Conservation (phyloP, 1,284 basidiomycete species). For the Austroboletus niveus region DNA sequence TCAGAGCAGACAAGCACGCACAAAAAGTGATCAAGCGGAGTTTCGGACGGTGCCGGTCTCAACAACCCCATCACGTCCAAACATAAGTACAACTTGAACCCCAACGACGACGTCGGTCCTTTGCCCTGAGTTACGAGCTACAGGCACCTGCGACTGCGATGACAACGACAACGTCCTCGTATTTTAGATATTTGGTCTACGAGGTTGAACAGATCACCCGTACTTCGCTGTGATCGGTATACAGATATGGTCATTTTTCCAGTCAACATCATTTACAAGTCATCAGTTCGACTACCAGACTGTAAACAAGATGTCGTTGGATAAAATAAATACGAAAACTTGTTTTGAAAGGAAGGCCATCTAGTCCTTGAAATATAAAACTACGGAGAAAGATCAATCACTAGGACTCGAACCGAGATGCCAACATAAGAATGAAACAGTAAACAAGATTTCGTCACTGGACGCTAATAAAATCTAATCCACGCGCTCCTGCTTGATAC, state of each 20-base stretch:
- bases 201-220: too few relatives aligned
- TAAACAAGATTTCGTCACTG: slow-evolving; percentile 7
- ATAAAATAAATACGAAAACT: slow-evolving; percentile 2
- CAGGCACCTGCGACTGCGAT: too few relatives aligned
- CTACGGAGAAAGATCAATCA: slow-evolving; percentile 8
- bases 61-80: not conserved
- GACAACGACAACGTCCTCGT: too few relatives aligned
- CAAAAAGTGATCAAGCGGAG: slow-evolving; percentile 29
- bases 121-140: too few relatives aligned
- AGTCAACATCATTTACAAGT: too few relatives aligned
- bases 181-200: too few relatives aligned
- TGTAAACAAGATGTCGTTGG: too few relatives aligned
- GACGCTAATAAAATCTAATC: slow-evolving; percentile 2
- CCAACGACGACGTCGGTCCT: too few relatives aligned
- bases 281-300: too few relatives aligned
- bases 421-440: slow-evolving; percentile 1
- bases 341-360: not conserved
- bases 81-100: not conserved
- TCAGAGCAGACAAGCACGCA: slow-evolving; percentile 22
- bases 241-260: too few relatives aligned
- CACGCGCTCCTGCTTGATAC: slow-evolving; percentile 18
- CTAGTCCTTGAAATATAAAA: slow-evolving; percentile 1
- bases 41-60: slow-evolving; percentile 33
- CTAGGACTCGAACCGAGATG: not conserved
- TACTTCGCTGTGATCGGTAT: too few relatives aligned